phyloP scores from a whole-genome alignment of 2,329 filamentous ascomycete species.

The Penicillium capsulatum region DNA sequence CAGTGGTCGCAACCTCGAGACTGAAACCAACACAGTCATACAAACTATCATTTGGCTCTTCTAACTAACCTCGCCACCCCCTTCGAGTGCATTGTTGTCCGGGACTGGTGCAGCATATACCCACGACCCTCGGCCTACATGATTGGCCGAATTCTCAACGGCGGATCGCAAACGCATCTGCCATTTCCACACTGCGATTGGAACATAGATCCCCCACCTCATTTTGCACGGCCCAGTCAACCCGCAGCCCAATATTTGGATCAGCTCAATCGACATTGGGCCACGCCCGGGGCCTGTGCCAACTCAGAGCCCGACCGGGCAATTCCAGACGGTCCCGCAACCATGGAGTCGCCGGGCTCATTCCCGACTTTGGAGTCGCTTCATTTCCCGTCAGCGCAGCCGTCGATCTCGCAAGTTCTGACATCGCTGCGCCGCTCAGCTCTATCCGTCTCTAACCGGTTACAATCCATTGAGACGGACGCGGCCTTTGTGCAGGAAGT shows the following conservation, averaged over 20 bases:
- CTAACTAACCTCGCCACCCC: too few species aligned
- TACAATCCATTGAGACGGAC: slow-evolving; percentile 73
- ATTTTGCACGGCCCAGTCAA: too few species aligned
- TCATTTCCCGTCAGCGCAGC: slow-evolving; percentile 54
- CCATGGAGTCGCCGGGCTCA: slow-evolving; percentile 28
- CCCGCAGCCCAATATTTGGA: too few species aligned
- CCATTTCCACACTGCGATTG: slow-evolving; percentile 15
- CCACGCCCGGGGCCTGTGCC: slow-evolving; percentile 2
- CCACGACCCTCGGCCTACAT: slow-evolving; percentile 3
- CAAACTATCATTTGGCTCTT: too few species aligned
- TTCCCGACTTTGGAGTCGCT: slow-evolving; percentile 42
- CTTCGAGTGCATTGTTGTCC: too few species aligned
- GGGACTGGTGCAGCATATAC: slow-evolving; percentile 4
- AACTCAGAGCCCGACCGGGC: slow-evolving; percentile 9
- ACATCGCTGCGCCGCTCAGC: slow-evolving; percentile 70
- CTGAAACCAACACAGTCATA: too few species aligned
- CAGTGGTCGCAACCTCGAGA: too few species aligned
- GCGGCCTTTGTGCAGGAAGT: slow-evolving; percentile 67
- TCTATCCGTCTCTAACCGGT: slow-evolving; percentile 74
- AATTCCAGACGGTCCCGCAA: too few species aligned
- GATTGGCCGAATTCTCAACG: slow-evolving; percentile 13
- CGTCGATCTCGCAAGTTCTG: slow-evolving; percentile 66
- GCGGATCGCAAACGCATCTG: slow-evolving; percentile 11
- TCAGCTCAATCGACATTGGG: background rate
- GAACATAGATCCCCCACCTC: too few species aligned